Conservation (phyloP, 805 yeast genomes). For the Cyberlindnera americana region DNA sequence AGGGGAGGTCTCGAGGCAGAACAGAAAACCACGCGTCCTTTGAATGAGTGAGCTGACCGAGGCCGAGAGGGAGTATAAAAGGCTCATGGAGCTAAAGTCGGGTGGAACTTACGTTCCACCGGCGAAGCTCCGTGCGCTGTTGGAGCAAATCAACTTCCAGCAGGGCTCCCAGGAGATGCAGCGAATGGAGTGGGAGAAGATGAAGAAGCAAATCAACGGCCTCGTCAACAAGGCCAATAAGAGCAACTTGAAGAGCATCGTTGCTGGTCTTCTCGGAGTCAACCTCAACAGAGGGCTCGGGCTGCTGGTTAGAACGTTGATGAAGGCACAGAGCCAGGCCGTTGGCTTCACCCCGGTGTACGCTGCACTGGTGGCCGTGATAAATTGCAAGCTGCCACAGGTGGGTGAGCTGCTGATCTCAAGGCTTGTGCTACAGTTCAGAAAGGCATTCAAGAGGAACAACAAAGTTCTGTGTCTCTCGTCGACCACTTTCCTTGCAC, state of each 20-base stretch:
- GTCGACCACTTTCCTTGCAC: conserved; percentile 50
- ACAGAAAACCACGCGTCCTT: neutral
- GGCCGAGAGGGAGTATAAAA: conserved; percentile 34
- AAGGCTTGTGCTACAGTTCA: conserved; percentile 57
- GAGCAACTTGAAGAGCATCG: conserved; percentile 45
- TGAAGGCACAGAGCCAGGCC: conserved; percentile 49
- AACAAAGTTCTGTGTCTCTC: conserved; percentile 43
- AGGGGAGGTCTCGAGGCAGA: neutral
- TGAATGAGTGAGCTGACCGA: neutral
- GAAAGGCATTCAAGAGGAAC: conserved; percentile 45
- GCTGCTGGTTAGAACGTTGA: conserved; percentile 50
- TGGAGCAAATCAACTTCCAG: conserved; percentile 31
- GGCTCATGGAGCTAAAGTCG: conserved; percentile 34
- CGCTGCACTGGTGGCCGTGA: conserved; percentile 53
- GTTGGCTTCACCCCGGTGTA: conserved; percentile 43
- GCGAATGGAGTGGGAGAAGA: conserved; percentile 51
- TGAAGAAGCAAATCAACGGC: conserved; percentile 45
- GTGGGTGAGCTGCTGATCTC: conserved; percentile 56
- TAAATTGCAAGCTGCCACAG: conserved; percentile 67
- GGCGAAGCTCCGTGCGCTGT: conserved; percentile 43
- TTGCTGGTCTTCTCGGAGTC: conserved; percentile 46
- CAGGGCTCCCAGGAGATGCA: conserved; percentile 43
- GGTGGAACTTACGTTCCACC: conserved; percentile 55
- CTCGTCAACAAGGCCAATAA: conserved; percentile 43
- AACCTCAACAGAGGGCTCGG: conserved; percentile 65